Evolutionary conservation across 306 rosid genomes (phyloP).

Genomic region (Pyrus bretschneideri): DNA sequence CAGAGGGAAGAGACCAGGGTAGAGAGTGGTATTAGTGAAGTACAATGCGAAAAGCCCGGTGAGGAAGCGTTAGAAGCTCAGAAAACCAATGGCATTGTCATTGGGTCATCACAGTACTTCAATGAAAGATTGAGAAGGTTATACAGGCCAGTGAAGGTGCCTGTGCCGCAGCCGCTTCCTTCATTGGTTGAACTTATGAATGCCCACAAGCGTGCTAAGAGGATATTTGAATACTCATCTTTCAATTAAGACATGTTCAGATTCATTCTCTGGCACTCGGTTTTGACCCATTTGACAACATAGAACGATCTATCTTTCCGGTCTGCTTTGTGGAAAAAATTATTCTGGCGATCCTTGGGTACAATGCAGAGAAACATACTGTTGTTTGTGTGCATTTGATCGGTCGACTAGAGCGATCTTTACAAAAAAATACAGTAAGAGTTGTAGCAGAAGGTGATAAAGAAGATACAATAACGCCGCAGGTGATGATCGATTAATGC

Average conservation of each 20-base stretch:
- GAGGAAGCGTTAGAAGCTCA: slow-evolving; percentile 26
- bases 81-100: background rate
- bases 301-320: too few relatives aligned
- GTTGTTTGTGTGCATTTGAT: background rate
- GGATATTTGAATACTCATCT: slow-evolving; percentile 23
- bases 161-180: slow-evolving; percentile 76
- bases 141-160: slow-evolving; percentile 63
- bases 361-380: background rate
- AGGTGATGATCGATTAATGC: background rate
- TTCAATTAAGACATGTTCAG: too few relatives aligned
- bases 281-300: too few relatives aligned
- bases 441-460: background rate
- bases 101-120: slow-evolving; percentile 48
- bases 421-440: background rate
- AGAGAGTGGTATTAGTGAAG: background rate
- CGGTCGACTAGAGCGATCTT: background rate
- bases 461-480: too few relatives aligned
- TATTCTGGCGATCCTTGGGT: too few relatives aligned
- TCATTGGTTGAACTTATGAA: slow-evolving; percentile 54
- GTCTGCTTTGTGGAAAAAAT: too few relatives aligned
- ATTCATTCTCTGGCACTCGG: too few relatives aligned
- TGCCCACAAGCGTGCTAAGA: slow-evolving; percentile 48
- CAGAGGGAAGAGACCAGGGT: slow-evolving; percentile 22
- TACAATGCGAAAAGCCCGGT: background rate
- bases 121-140: slow-evolving; percentile 41